Evolutionary conservation across 371 early-diverging fungal species (phyloP).

Genomic region (Chytridium lagenaria): DNA sequence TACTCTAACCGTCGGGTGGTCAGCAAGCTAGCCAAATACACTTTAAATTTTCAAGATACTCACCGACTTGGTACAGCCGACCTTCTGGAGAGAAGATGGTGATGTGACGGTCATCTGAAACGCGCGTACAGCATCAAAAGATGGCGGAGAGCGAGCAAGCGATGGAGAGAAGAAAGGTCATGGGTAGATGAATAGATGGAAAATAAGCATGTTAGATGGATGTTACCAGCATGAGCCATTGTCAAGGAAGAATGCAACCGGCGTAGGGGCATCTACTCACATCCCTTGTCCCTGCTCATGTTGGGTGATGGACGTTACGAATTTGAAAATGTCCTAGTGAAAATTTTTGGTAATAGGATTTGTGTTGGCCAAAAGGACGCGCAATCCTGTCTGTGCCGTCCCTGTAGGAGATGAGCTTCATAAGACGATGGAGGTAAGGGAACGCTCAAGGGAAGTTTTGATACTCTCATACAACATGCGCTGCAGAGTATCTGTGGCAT

Average conservation of each 20-base stretch:
- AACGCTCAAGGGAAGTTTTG: too few species aligned
- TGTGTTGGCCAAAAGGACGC: too few species aligned
- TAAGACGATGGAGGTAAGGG: too few species aligned
- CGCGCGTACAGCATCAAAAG: not conserved
- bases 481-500: too few species aligned
- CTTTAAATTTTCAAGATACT: constrained; percentile 30
- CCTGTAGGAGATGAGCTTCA: too few species aligned
- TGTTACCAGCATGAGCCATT: not conserved
- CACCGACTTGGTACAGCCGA: constrained; percentile 98
- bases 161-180: not conserved
- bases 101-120: constrained; percentile 90
- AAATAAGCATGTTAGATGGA: not conserved
- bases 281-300: constrained; percentile 18
- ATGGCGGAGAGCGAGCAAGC: too few species aligned
- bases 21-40: not conserved
- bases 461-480: too few species aligned
- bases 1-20: constrained; percentile 74
- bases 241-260: not conserved
- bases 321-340: too few species aligned
- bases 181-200: not conserved
- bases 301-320: too few species aligned
- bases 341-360: too few species aligned
- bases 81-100: constrained; percentile 99
- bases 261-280: not conserved
- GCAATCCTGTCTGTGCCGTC: too few species aligned